Evolutionary conservation across 768 basidiomycete genomes (phyloP).

Genomic region (Pulveroboletus sp.): DNA sequence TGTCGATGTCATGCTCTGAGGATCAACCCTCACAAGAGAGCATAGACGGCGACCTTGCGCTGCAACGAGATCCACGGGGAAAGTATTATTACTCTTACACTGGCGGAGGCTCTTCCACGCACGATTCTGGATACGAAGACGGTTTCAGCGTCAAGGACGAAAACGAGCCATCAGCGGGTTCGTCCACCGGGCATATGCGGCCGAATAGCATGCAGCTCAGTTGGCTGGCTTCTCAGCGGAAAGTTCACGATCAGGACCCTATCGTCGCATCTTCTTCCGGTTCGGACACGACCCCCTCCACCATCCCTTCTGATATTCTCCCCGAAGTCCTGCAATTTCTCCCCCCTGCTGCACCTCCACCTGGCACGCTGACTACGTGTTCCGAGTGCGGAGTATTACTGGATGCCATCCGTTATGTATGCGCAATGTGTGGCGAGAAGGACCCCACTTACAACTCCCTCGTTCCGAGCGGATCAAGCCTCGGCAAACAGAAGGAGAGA

Average conservation of each 20-base stretch:
- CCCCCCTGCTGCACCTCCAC: constrained; percentile 46
- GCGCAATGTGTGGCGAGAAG: constrained; percentile 83
- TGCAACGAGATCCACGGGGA: constrained; percentile 64
- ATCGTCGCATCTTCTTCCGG: constrained; percentile 11
- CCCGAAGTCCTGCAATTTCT: constrained; percentile 52
- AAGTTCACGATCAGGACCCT: constrained; percentile 21
- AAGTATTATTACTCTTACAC: constrained; percentile 77
- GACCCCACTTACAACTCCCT: constrained; percentile 35
- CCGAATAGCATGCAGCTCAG: constrained; percentile 64
- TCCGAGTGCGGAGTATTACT: constrained; percentile 74
- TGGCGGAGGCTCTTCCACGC: constrained; percentile 43
- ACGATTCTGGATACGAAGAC: constrained; percentile 55
- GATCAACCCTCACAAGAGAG: constrained; percentile 37
- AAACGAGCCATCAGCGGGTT: constrained; percentile 23
- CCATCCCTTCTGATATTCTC: constrained; percentile 38
- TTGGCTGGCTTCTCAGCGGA: constrained; percentile 59
- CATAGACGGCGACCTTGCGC: constrained; percentile 57
- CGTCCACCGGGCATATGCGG: constrained; percentile 38
- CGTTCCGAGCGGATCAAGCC: constrained; percentile 6
- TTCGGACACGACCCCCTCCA: constrained; percentile 14
- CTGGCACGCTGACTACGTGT: constrained; percentile 70
- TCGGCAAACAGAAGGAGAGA: constrained; percentile 48
- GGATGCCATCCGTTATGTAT: constrained; percentile 86
- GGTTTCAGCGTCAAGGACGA: constrained; percentile 36
- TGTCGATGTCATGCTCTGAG: constrained; percentile 30